Percentiles rank a stretch among this genome's conserved stretches.
These are phyloP conservation scores for Solanum tacnaense DNA, from an alignment of 257 asterid genomes.

Conservation along the genomic window DNA sequence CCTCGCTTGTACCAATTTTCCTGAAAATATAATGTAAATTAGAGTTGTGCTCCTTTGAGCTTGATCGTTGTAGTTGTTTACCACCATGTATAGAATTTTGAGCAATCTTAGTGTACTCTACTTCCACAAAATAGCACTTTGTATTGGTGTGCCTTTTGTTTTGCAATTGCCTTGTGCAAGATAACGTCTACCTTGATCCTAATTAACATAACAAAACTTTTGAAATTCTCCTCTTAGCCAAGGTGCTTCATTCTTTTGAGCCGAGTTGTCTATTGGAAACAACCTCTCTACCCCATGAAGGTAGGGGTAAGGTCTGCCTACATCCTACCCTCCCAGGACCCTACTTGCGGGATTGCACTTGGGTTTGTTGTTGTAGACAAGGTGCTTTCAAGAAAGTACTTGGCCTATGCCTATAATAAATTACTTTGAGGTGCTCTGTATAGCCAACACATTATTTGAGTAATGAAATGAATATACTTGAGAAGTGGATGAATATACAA, in stretches of 20 bases:
- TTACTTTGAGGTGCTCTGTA: not conserved
- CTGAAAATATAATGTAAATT: slow-evolving; percentile 16
- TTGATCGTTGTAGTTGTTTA: slow-evolving; percentile 24
- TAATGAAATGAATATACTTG: not conserved
- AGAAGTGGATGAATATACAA: not conserved
- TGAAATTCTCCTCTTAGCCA: not conserved
- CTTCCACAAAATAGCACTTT: not conserved
- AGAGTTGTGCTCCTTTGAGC: slow-evolving; percentile 12
- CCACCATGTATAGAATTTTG: slow-evolving; percentile 26
- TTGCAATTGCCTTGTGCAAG: not conserved
- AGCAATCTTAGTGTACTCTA: not conserved
- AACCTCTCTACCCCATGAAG: not conserved
- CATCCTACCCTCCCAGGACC: not conserved
- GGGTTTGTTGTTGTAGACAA: not conserved
- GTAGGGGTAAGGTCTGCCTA: not conserved
- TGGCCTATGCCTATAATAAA: not conserved
- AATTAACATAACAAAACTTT: not conserved
- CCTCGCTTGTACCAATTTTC: slow-evolving; percentile 19
- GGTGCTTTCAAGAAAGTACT: not conserved
- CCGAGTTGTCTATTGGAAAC: not conserved
- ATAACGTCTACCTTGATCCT: not conserved
- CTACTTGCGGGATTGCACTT: not conserved
- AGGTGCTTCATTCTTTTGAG: not conserved
- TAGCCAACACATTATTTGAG: not conserved
- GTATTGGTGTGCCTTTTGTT: not conserved